A percentile compares a stretch with the other conserved stretches of the same genome.
Evolutionary conservation across 495 filamentous ascomycete genomes (phyloP).

Genomic region (Opeltia flavorubescens): DNA sequence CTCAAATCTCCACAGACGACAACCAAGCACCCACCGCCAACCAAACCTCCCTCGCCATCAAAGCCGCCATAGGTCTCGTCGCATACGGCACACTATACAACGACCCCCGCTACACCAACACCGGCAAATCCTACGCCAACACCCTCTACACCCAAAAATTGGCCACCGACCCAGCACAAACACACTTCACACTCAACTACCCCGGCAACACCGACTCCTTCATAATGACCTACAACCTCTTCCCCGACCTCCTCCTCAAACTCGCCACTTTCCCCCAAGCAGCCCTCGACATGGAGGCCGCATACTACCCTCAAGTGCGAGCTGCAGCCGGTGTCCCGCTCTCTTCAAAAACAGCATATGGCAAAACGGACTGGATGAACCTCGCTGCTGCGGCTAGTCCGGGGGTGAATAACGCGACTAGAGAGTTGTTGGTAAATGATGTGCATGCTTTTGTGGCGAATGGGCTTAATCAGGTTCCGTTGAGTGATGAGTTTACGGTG

Average conservation of each 20-base stretch:
- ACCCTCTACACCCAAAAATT: slow-evolving; percentile 26
- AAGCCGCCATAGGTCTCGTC: slow-evolving; percentile 39
- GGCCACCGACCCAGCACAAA: slow-evolving; percentile 23
- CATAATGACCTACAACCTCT: slow-evolving; percentile 33
- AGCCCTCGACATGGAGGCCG: slow-evolving; percentile 25
- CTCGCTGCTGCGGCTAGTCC: slow-evolving; percentile 9
- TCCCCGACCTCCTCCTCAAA: slow-evolving; percentile 29
- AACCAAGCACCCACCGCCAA: slow-evolving; percentile 35
- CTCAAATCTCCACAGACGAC: slow-evolving; percentile 43
- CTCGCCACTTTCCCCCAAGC: slow-evolving; percentile 25
- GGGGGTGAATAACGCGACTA: slow-evolving; percentile 12
- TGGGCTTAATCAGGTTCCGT: slow-evolving; percentile 33
- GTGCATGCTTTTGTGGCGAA: slow-evolving; percentile 32
- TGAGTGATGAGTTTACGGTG: slow-evolving; percentile 31
- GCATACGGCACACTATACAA: slow-evolving; percentile 32
- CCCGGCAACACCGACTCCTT: slow-evolving; percentile 15
- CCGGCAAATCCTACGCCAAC: slow-evolving; percentile 26
- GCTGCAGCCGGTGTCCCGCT: slow-evolving; percentile 31
- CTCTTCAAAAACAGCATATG: slow-evolving; percentile 30
- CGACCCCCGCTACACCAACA: slow-evolving; percentile 23
- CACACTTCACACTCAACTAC: slow-evolving; percentile 26
- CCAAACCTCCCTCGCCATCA: slow-evolving; percentile 44
- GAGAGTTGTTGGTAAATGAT: slow-evolving; percentile 21
- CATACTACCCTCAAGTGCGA: slow-evolving; percentile 26
- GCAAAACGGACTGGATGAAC: slow-evolving; percentile 33